A percentile compares a stretch with the other conserved stretches of the same genome.
Evolutionary conservation across 768 basidiomycete species (phyloP).

Genomic region (button mushroom (Agaricus bisporus)): DNA sequence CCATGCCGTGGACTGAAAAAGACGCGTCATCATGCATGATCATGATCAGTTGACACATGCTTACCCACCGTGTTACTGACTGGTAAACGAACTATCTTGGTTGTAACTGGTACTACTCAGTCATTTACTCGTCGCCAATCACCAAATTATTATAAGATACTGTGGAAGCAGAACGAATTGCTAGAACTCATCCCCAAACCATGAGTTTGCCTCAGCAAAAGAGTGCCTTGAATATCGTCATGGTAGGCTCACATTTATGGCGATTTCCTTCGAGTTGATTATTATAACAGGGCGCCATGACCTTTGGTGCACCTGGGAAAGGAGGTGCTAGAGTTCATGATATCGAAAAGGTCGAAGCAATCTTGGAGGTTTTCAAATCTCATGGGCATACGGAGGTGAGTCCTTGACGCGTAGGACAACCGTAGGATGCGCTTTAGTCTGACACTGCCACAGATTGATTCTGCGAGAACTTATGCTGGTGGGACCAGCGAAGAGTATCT

Average conservation of each 20-base stretch:
- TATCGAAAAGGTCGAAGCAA: constrained; percentile 40
- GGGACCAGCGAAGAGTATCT: constrained; percentile 54
- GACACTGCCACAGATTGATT: constrained; percentile 30
- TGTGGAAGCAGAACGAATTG: too few species aligned
- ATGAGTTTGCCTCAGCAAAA: constrained; percentile 26
- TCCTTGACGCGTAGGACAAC: too few species aligned
- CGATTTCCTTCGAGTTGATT: neutral
- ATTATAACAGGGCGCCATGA: constrained; percentile 42
- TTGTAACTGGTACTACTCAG: too few species aligned
- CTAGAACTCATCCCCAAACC: neutral
- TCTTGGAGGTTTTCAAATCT: constrained; percentile 46
- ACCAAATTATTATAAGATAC: too few species aligned
- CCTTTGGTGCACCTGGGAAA: constrained; percentile 43
- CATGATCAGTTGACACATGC: too few species aligned
- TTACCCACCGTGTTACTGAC: too few species aligned
- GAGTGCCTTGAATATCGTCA: constrained; percentile 42
- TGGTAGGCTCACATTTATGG: constrained; percentile 27
- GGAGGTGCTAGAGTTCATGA: constrained; percentile 45
- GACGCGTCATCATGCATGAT: too few species aligned
- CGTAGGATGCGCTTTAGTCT: too few species aligned
- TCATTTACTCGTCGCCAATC: too few species aligned
- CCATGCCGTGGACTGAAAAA: too few species aligned
- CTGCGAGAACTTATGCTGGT: constrained; percentile 41
- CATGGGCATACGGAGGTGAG: constrained; percentile 50
- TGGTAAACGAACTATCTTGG: too few species aligned